A percentile compares a stretch with the other conserved stretches of the same genome.
phyloP scores from a whole-genome alignment of 768 basidiomycete genomes.

The Clavaria fumosa region DNA sequence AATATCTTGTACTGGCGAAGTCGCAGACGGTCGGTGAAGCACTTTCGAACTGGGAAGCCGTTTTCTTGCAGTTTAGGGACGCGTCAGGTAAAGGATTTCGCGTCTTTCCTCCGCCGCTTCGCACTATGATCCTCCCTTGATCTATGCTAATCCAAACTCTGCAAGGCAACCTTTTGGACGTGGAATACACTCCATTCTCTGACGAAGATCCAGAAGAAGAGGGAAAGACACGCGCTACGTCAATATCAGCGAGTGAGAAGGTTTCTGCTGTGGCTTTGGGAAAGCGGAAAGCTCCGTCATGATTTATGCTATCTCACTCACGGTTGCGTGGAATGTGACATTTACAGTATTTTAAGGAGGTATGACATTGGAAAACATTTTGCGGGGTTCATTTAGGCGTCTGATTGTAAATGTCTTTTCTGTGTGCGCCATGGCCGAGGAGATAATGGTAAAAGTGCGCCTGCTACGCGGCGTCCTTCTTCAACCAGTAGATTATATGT shows the following conservation, averaged over 20 bases:
- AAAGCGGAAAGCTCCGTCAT: conserved; percentile 45
- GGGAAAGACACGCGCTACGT: conserved; percentile 8
- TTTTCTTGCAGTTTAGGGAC: conserved; percentile 57
- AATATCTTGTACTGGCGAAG: conserved; percentile 38
- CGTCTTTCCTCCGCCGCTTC: conserved; percentile 6
- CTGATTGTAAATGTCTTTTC: not conserved
- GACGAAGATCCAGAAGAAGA: conserved; percentile 45
- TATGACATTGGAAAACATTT: too few relatives aligned
- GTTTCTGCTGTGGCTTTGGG: conserved; percentile 33
- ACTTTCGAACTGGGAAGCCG: conserved; percentile 46
- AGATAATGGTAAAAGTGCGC: conserved; percentile 63
- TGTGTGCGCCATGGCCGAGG: conserved; percentile 30
- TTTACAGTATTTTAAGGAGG: too few relatives aligned
- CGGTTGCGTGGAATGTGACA: too few relatives aligned
- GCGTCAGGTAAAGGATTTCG: conserved; percentile 34
- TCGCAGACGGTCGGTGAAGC: conserved; percentile 27
- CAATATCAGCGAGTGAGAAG: conserved; percentile 15
- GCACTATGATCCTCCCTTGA: conserved; percentile 7
- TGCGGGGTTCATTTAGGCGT: too few relatives aligned
- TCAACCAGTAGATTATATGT: conserved; percentile 89
- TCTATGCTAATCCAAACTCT: conserved; percentile 7
- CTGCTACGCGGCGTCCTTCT: conserved; percentile 85
- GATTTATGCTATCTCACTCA: too few relatives aligned
- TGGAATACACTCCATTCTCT: conserved; percentile 38
- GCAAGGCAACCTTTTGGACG: conserved; percentile 42